phyloP scores from a whole-genome alignment of 768 basidiomycete species.

The Myochromella boudieri region DNA sequence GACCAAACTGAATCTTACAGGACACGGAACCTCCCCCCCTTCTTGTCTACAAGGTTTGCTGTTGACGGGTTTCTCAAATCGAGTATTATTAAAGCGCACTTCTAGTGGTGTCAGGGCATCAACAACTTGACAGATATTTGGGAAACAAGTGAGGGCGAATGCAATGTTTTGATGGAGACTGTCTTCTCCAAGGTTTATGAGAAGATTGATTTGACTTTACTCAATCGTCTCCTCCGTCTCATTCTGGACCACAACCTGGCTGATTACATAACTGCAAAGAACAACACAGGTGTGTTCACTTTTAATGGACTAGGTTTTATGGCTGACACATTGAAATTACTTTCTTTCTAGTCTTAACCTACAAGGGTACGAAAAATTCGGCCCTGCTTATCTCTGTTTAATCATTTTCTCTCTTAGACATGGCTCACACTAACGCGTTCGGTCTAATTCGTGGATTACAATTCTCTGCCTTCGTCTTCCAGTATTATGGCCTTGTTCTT shows the following conservation, averaged over 20 bases:
- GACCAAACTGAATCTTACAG: conserved; percentile 23
- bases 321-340: too few species aligned
- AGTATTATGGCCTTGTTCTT: conserved; percentile 94
- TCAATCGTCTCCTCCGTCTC: conserved; percentile 92
- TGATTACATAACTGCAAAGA: conserved; percentile 99
- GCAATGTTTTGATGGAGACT: conserved; percentile 98
- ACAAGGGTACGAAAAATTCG: conserved; percentile 55
- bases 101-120: conserved; percentile 98
- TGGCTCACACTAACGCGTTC: conserved; percentile 97
- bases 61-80: conserved; percentile 1
- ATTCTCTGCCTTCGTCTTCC: conserved; percentile 99
- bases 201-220: conserved; percentile 95
- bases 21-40: conserved; percentile 97
- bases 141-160: conserved; percentile 98
- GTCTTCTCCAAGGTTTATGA: conserved; percentile 97
- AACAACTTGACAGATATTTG: conserved; percentile 98
- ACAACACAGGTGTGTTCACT: conserved; percentile 70
- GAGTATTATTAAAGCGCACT: neutral
- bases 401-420: conserved; percentile 43
- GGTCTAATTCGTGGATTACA: conserved; percentile 97
- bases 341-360: conserved; percentile 62
- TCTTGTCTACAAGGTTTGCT: conserved; percentile 83
- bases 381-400: conserved; percentile 1
- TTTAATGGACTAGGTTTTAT: too few species aligned
- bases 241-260: conserved; percentile 99